A percentile compares a stretch with the other conserved stretches of the same genome.
Evolutionary conservation across 768 basidiomycete genomes (phyloP).

Genomic region (Termitomyces eurrhizus): DNA sequence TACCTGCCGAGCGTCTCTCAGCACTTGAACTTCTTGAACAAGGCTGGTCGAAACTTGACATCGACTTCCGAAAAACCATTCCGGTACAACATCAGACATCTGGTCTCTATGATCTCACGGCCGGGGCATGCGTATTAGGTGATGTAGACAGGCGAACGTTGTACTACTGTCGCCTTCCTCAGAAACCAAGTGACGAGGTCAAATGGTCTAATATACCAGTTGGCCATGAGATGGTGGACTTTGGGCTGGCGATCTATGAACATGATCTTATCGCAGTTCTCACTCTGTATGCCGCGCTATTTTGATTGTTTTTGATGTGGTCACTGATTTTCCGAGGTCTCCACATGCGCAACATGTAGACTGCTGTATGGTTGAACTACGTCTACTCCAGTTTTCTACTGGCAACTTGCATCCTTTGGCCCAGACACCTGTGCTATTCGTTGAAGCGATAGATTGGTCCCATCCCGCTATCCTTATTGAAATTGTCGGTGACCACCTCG

Average conservation of each 20-base stretch:
- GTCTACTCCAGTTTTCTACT: slow-evolving; percentile 3
- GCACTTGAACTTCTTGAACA: neutral
- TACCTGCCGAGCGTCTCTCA: neutral
- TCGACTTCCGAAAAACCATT: neutral
- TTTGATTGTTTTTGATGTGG: neutral
- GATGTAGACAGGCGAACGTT: slow-evolving; percentile 1
- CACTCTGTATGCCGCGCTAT: neutral
- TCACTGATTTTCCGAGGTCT: neutral
- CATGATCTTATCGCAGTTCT: slow-evolving; percentile 34
- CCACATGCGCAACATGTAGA: neutral
- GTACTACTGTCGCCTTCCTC: neutral
- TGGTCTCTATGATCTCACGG: slow-evolving; percentile 5
- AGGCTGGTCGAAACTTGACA: neutral
- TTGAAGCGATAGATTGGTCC: slow-evolving; percentile 17
- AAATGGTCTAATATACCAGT: slow-evolving; percentile 26
- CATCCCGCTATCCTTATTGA: slow-evolving; percentile 12
- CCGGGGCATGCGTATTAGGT: neutral
- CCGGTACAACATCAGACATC: neutral
- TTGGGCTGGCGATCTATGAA: slow-evolving; percentile 37
- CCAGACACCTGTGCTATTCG: slow-evolving; percentile 20
- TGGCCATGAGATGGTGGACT: slow-evolving; percentile 31
- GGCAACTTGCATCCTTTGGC: slow-evolving; percentile 10
- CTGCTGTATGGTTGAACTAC: neutral
- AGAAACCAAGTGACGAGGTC: slow-evolving; percentile 13
- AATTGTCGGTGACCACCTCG: slow-evolving; percentile 14